Evolutionary conservation across 306 rosid species (phyloP).

Genomic region (Ormosia emarginata): DNA sequence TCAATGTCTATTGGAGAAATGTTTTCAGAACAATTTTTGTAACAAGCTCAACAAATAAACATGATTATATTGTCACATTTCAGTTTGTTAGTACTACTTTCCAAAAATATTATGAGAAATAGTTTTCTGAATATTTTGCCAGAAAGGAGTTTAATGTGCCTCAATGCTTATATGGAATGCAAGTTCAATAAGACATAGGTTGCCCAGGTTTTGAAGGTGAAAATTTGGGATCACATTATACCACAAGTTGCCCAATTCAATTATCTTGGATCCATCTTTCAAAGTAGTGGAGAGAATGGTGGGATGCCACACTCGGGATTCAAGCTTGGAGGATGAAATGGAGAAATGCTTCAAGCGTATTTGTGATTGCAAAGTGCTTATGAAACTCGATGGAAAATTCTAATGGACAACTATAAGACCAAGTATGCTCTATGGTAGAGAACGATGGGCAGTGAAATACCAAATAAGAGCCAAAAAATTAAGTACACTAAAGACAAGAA

Average conservation of each 20-base stretch:
- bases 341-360: neutral
- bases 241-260: neutral
- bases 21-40: neutral
- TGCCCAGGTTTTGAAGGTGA: neutral
- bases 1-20: neutral
- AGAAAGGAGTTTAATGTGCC: neutral
- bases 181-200: too few relatives aligned
- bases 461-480: too few relatives aligned
- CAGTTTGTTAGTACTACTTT: neutral
- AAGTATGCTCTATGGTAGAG: too few relatives aligned
- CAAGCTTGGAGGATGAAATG: neutral
- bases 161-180: neutral
- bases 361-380: too few relatives aligned
- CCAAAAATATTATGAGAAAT: neutral
- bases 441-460: too few relatives aligned
- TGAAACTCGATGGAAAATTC: too few relatives aligned
- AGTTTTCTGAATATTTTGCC: neutral
- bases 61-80: neutral
- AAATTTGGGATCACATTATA: neutral
- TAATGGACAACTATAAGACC: too few relatives aligned
- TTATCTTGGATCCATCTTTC: neutral
- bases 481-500: too few relatives aligned
- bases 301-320: neutral
- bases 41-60: neutral
- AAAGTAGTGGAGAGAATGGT: neutral